Percentiles rank a stretch among this genome's conserved stretches.
These are phyloP conservation scores for Parastagonospora nodorum DNA, from an alignment of 2,329 filamentous ascomycete species.

Conservation along the genomic window DNA sequence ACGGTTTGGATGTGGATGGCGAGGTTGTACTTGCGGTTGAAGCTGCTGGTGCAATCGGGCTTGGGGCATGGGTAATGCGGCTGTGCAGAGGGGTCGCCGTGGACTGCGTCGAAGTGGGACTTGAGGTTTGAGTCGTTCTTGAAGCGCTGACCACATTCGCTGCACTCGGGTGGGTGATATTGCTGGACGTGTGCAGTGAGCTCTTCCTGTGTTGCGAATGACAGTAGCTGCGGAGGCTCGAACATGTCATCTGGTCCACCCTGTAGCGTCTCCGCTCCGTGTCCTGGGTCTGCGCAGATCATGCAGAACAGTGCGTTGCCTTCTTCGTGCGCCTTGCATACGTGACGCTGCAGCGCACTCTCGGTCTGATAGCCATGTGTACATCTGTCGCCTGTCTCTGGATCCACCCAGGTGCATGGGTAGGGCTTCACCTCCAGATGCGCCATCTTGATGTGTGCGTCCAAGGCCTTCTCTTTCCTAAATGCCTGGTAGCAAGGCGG, in stretches of 20 bases:
- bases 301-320: constrained; percentile 71
- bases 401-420: constrained; percentile 66
- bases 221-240: constrained; percentile 22
- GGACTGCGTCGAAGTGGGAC: constrained; percentile 74
- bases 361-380: constrained; percentile 73
- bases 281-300: constrained; percentile 61
- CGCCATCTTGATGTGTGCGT: constrained; percentile 77
- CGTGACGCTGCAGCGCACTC: constrained; percentile 72
- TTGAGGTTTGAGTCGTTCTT: constrained; percentile 60
- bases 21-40: constrained; percentile 83
- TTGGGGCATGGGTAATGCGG: constrained; percentile 69
- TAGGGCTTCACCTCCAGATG: constrained; percentile 76
- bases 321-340: constrained; percentile 69
- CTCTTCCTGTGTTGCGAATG: constrained; percentile 72
- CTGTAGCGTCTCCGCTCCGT: constrained; percentile 35
- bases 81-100: constrained; percentile 50
- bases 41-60: constrained; percentile 72
- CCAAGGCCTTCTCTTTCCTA: constrained; percentile 83
- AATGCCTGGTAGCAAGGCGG: constrained; percentile 77
- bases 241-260: constrained; percentile 18
- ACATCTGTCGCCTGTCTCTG: constrained; percentile 62
- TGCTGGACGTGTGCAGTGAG: constrained; percentile 75
- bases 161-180: constrained; percentile 74
- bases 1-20: constrained; percentile 77
- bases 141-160: constrained; percentile 73